Evolutionary conservation across 495 filamentous ascomycete species (phyloP).

Genomic region (Usnea hakonensis): DNA sequence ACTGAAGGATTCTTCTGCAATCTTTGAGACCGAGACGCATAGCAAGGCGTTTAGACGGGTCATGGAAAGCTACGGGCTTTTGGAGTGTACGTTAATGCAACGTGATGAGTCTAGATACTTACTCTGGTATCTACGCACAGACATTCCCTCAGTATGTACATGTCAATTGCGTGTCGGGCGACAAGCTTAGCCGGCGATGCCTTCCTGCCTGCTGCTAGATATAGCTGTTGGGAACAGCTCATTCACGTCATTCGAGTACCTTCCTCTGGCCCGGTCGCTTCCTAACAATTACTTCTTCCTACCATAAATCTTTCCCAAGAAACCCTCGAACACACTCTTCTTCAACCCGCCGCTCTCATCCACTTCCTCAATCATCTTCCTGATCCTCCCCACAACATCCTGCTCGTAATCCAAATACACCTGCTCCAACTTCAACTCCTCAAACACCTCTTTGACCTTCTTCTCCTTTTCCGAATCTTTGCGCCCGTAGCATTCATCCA

Average conservation of each 20-base stretch:
- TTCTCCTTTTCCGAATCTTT: constrained; percentile 76
- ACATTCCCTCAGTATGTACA: neutral
- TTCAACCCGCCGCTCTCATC: constrained; percentile 83
- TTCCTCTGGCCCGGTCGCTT: neutral
- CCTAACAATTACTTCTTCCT: constrained; percentile 53
- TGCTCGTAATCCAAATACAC: constrained; percentile 86
- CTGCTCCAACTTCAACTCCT: constrained; percentile 72
- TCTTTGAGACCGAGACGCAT: neutral
- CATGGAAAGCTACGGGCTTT: neutral
- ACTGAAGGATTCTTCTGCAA: neutral
- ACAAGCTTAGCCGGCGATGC: neutral
- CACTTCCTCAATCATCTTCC: constrained; percentile 63
- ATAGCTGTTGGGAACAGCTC: neutral
- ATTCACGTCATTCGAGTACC: neutral
- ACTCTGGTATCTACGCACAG: neutral
- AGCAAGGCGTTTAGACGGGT: constrained; percentile 10
- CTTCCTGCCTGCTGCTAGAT: neutral
- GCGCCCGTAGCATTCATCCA: constrained; percentile 48
- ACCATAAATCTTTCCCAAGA: constrained; percentile 95
- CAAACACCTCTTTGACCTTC: constrained; percentile 77
- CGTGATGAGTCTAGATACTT: neutral
- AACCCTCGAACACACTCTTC: constrained; percentile 80
- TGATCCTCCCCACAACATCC: constrained; percentile 65
- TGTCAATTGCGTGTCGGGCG: neutral
- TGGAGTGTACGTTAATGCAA: neutral